Percentiles rank a stretch among this genome's conserved stretches.
phyloP scores from a whole-genome alignment of 2,329 filamentous ascomycete species.

The Xenoacremonium recifei region DNA sequence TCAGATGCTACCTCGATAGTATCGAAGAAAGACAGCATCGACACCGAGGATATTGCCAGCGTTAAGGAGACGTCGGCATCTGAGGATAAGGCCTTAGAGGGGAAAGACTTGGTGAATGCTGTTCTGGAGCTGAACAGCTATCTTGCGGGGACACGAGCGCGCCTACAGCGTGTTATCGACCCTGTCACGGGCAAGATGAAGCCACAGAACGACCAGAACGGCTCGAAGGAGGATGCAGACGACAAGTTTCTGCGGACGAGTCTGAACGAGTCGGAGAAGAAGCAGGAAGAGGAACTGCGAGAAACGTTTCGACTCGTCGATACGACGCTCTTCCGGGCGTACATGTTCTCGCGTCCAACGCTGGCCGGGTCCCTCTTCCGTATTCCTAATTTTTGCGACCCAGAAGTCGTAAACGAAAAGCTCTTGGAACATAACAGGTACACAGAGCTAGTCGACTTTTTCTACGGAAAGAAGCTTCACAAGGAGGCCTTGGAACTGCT shows the following conservation, averaged over 20 bases:
- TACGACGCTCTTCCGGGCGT: constrained; percentile 89
- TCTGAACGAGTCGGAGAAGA: constrained; percentile 48
- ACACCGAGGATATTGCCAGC: constrained; percentile 56
- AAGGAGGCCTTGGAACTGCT: constrained; percentile 81
- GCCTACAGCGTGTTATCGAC: constrained; percentile 61
- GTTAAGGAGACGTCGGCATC: constrained; percentile 41
- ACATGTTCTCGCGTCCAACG: constrained; percentile 88
- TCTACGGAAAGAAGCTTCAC: constrained; percentile 93
- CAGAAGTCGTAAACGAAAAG: constrained; percentile 90
- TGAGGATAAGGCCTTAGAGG: constrained; percentile 61
- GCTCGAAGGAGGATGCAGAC: constrained; percentile 48
- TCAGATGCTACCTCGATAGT: constrained; percentile 59
- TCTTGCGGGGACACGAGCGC: constrained; percentile 77
- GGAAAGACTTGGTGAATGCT: constrained; percentile 79
- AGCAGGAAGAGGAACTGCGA: constrained; percentile 70
- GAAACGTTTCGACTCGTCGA: constrained; percentile 83
- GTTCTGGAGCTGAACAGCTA: constrained; percentile 84
- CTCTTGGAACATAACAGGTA: constrained; percentile 85
- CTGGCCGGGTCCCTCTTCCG: constrained; percentile 89
- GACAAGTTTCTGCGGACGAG: constrained; percentile 54
- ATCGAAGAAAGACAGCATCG: constrained; percentile 48
- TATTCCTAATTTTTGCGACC: constrained; percentile 95
- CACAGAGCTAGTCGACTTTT: constrained; percentile 94
- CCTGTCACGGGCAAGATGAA: constrained; percentile 62
- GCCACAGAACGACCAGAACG: constrained; percentile 43